A percentile compares a stretch with the other conserved stretches of the same genome.
phyloP scores from a whole-genome alignment of 2,329 filamentous ascomycete genomes.

The Pseudopithomyces maydicus region DNA sequence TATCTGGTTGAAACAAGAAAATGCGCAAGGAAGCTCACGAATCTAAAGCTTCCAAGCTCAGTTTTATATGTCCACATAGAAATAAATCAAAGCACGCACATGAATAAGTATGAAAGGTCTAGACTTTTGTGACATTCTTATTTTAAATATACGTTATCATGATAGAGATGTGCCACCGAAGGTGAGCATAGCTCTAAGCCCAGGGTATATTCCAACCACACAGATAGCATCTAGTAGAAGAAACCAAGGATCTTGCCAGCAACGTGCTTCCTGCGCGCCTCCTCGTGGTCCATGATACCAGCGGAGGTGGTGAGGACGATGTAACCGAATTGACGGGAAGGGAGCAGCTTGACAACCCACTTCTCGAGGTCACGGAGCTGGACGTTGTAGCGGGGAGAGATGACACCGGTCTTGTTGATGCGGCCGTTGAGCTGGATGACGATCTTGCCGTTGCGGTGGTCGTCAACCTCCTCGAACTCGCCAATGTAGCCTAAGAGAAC shows the following conservation, averaged over 20 bases:
- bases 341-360: slow-evolving; percentile 99
- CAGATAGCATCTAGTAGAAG: slow-evolving; percentile 77
- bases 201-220: slow-evolving; percentile 37
- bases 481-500: slow-evolving; percentile 83
- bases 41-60: too few species aligned
- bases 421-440: slow-evolving; percentile 95
- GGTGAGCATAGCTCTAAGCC: slow-evolving; percentile 25
- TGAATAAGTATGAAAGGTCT: slow-evolving; percentile 14
- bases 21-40: too few species aligned
- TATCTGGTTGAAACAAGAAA: too few species aligned
- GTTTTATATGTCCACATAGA: too few species aligned
- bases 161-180: slow-evolving; percentile 32
- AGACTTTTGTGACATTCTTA: slow-evolving; percentile 39
- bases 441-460: slow-evolving; percentile 99
- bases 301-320: slow-evolving; percentile 98
- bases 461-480: slow-evolving; percentile 99
- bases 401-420: slow-evolving; percentile 99
- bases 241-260: slow-evolving; percentile 99
- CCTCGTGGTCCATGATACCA: slow-evolving; percentile 99
- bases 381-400: slow-evolving; percentile 99
- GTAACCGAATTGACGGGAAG: slow-evolving; percentile 99
- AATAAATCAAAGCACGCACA: neutral
- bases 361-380: slow-evolving; percentile 97
- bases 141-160: slow-evolving; percentile 22
- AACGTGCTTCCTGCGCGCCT: slow-evolving; percentile 98